phyloP scores from a whole-genome alignment of 257 asterid genomes.

The Solanum etuberosum region DNA sequence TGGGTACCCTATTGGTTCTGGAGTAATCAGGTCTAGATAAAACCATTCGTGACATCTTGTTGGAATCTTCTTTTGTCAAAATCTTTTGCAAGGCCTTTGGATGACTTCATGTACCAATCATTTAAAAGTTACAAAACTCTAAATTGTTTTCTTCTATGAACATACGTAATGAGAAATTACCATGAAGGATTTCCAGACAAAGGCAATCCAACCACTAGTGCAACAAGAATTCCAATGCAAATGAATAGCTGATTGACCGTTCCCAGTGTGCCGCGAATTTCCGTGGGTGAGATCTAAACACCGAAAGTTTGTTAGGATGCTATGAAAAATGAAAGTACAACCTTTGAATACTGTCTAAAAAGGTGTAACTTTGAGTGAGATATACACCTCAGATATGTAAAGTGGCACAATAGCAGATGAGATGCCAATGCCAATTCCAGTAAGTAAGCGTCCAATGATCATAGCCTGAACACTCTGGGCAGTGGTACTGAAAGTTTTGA shows the following conservation, averaged over 20 bases:
- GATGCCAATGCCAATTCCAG: conserved; percentile 89
- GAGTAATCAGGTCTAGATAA: not conserved
- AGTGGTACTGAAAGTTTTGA: conserved; percentile 45
- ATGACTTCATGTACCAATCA: not conserved
- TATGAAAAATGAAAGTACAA: not conserved
- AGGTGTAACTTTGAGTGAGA: not conserved
- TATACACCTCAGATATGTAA: conserved; percentile 86
- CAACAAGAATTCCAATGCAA: conserved; percentile 87
- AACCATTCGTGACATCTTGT: not conserved
- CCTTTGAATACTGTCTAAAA: not conserved
- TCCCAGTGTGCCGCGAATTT: conserved; percentile 92
- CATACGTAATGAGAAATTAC: conserved; percentile 21
- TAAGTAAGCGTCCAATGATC: conserved; percentile 83
- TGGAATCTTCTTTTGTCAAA: not conserved
- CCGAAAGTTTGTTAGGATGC: conserved; percentile 13
- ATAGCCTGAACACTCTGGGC: conserved; percentile 67
- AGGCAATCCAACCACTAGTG: conserved; percentile 90
- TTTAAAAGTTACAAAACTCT: not conserved
- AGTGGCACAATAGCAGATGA: conserved; percentile 97
- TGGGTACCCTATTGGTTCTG: not conserved
- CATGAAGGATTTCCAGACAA: conserved; percentile 80
- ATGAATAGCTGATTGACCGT: conserved; percentile 85
- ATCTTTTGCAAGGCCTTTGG: not conserved
- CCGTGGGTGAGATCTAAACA: conserved; percentile 83
- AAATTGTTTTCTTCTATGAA: not conserved